Evolutionary conservation across 179 eudicot genomes (phyloP).

Genomic region (Nepenthes alata): DNA sequence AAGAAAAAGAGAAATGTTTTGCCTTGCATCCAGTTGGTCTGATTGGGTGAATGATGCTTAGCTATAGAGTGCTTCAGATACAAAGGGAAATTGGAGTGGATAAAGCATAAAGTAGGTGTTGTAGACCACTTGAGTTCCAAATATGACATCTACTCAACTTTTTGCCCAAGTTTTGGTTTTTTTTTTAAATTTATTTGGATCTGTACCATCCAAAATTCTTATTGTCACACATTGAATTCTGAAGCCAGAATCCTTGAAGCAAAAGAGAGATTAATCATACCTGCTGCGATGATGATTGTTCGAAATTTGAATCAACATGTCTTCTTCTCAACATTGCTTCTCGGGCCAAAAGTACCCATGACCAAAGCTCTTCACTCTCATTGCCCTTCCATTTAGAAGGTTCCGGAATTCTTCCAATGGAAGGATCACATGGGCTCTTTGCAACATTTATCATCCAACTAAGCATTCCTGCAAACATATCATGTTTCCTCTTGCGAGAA

Average conservation of each 20-base stretch:
- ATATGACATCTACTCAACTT: too few species aligned
- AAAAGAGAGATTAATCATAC: conserved; percentile 8
- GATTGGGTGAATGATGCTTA: too few species aligned
- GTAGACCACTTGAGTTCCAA: too few species aligned
- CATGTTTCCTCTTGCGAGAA: conserved; percentile 53
- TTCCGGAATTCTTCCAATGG: conserved; percentile 26
- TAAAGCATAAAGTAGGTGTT: too few species aligned
- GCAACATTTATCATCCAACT: conserved; percentile 52
- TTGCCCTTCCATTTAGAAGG: conserved; percentile 27
- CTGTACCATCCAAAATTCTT: too few species aligned
- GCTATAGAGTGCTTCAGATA: too few species aligned
- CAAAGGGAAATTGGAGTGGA: too few species aligned
- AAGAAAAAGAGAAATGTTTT: too few species aligned
- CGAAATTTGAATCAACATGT: conserved; percentile 15
- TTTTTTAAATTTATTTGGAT: too few species aligned
- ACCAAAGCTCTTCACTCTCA: conserved; percentile 25
- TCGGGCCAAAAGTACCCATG: conserved; percentile 36
- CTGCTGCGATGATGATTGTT: conserved; percentile 28
- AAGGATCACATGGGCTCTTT: conserved; percentile 33
- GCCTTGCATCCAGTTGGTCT: too few species aligned
- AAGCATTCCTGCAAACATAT: conserved; percentile 34
- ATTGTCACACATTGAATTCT: too few species aligned
- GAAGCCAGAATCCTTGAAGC: not conserved
- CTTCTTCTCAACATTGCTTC: conserved; percentile 35
- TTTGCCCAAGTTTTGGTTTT: too few species aligned